Base-by-base conservation (phyloP, 352 stramenopile species). In the Pythium folliculosum region DNA sequence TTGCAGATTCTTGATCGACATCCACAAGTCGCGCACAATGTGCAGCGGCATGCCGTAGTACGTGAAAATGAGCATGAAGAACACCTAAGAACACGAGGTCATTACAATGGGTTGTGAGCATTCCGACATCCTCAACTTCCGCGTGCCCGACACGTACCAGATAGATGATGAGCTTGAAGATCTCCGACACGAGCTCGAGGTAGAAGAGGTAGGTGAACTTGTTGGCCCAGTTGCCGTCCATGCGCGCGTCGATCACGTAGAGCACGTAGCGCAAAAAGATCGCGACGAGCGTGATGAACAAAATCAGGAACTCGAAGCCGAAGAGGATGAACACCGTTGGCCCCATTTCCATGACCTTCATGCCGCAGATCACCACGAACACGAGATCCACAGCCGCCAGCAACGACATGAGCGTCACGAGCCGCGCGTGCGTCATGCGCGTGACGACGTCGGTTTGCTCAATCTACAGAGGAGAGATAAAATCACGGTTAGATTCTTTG, bases 1-100 rank as follows among this genome's bases (percentile, higher is more conserved):
- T 70, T 94, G 85, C 56, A 95, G 71, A 37, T 86, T 94, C 80
- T 94, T 90, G 71, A 90, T 84, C 16, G 86, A 98, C 37, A 99
- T 81, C 88, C 97, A 99, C 5, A 99, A 77, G 55, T 99, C 97
- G 43, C 97, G 89, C 55, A 99, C 91, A 61, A 99, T 96, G 70
- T 99, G 97, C 57, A 99, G 89, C 17, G 97, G 97, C 78, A 99
- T 93, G 40, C 96, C 97, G 71, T 99, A 99, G 70, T 98, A 98
- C 32, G 92, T 97, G 70, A 99, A 98, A 38, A 99, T 97, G 48
- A 99, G 94, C 70, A 95, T 87, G 82, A 99, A 99, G 72, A 99
- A 99, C 19, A 97, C 76, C 86, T 94, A 54, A 2, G 23, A 50
- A 69, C 37, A 58, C 6, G 25, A 62, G 10, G 50, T 45, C 22